Base-by-base conservation (phyloP, 352 stramenopile genomes). In the Phytophthora gonapodyides region DNA sequence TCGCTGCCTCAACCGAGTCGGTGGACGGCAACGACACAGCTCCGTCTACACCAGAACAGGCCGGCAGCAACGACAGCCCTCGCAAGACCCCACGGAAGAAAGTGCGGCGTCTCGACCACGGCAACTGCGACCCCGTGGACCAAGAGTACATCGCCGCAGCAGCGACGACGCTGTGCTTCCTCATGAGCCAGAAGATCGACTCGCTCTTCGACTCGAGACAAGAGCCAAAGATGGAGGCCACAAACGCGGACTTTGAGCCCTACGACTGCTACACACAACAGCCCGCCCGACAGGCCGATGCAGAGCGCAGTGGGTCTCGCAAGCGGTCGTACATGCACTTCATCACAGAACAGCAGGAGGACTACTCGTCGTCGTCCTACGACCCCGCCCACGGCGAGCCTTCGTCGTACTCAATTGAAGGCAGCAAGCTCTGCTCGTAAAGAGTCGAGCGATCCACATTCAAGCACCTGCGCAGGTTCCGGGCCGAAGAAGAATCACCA, bases 111-210 rank as follows among this genome's bases (percentile, higher is more conserved):
- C 45, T 80, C 13, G 73, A 78, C 21, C 66, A 73, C 21, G 76
- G 63, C 40, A 68, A 59, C 21, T 74, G 69, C 16, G 82, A 91
- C 31, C 57, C 73, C 1, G 65, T 94, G 19, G 84, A 94, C 50
- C 78, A 90, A 56, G 75, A 87, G 51, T 94, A 94, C 60, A 94
- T 94, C 30, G 79, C 82, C 0, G 84, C 84, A 1, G 84, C 84
- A 10, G 84, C 84, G 5, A 89, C 83, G 49, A 94, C 84, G 7
- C 56, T 94, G 30, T 91, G 81, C 64, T 91, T 91, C 43, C 72
- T 94, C 43, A 94, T 94, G 84, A 85, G 71, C 15, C 84, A 94
- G 46, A 92, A 91, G 62, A 93, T 92, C 50, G 84, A 91, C 69
- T 86, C 81, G 12, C 54, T 93, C 4, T 87, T 93, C 37, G 84